Evolutionary conservation across 768 basidiomycete genomes (phyloP), one percentile per base, ranked within the genome.

Genomic region (Pholiota microspora): DNA sequence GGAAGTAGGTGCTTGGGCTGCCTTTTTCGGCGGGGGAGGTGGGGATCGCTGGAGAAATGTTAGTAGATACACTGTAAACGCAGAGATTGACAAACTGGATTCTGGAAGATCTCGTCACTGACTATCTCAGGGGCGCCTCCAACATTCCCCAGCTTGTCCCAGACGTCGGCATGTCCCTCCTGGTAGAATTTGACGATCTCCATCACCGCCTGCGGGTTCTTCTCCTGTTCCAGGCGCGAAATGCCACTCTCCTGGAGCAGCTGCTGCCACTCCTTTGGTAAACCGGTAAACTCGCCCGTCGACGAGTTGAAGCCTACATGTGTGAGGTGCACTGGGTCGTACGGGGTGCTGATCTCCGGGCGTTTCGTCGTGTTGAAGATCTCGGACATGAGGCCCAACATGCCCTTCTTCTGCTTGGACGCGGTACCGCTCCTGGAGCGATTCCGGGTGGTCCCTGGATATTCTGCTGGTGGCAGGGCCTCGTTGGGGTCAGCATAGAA

Each of bases 111-210:
- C 32, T 81, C 78, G 34, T 84, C 83, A 4, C 58, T 62, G 9
- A 57, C 46, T 25, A 57, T 38, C 7, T 66, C 62, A 49, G 63
- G 57, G 29, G 35, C 42, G 15, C 51, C 66, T n/a, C 70, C 81
- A 61, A 84, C 77, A 12, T 80, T 76, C 12, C 85, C 88, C 70
- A 92, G 80, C 78, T 93, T 94, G 70, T 89, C 90, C 91, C 90
- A 94, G 28, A 85, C 85, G 64, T 86, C 86, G 55, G 83, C 82
- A 56, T 85, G 81, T 31, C 88, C 84, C 71, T 94, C 91, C 65
- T 98, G 96, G 70, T 97, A 98, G 73, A 98, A 98, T 66, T 95
- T 94, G 70, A 99, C 96, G 59, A 98, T 96, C 66, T 98, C 97
- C 85, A 95, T 94, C 57, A 98, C 94, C 3, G 94, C 94, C 72